Evolutionary conservation across 345 rosid genomes (phyloP), one percentile per base, ranked within the genome.

Genomic region (Nasturtium officinale): DNA sequence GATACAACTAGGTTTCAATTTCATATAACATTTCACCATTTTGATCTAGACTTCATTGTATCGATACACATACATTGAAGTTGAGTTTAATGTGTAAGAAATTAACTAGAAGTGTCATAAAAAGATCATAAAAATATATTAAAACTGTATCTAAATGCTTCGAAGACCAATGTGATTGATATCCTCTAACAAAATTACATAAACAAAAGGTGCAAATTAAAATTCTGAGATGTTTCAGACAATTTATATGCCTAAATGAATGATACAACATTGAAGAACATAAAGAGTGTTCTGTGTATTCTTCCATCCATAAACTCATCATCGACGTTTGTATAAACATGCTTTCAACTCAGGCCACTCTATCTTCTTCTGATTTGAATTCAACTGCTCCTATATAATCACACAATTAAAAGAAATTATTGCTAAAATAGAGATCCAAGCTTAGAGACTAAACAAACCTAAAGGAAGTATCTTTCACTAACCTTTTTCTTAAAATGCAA

Each of bases 331-430:
- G 82, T 92, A 90, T 51, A 93, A 43, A 74, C 98, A 93, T 67
- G 98, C 93, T 79, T 94, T 94, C 61, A 95, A 70, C 81, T 91
- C 90, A 0, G 97, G 97, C 96, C 97, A 95, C 32, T 79, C 75
- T 2, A 87, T 85, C 63, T 81, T 90, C 77, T 85, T 85, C 75
- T 52, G 54, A 60, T 76, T 76, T 15, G 87, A 84, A 53, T 50
- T 81, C 61, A 67, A 66, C 71, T 85, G 77, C 72, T 86, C 91
- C 98, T 94, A 46, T 69, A 73, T 48, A 58, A 7, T 25, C 50
- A 75, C 46, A 78, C 50, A 10, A 52, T 75, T 48, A 28, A 37
- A 40, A 4, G 4, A 33, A 1, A 3, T 65, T 45, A 70, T 52
- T 18, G 62, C 28, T 59, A 0, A 12, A 7, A 33, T 28, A 4